Base-by-base conservation (phyloP, 2,329 filamentous ascomycete species). In the Pseudogymnoascus sp. region DNA sequence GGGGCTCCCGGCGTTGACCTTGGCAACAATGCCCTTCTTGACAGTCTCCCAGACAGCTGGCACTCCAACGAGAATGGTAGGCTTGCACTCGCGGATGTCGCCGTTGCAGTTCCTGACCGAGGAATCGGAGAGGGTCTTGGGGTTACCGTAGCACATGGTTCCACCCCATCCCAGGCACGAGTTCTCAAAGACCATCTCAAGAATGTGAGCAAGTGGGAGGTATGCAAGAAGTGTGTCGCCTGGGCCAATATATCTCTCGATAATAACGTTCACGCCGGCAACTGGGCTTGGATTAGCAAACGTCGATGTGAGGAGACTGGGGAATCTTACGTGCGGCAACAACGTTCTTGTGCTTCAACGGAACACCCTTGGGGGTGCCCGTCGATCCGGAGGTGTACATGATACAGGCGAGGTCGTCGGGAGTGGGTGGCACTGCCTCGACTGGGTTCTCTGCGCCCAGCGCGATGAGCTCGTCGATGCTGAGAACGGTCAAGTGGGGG, bases 1-100 rank as follows among this genome's bases (percentile, higher is more conserved):
- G 12, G 81, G 75, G 70, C 86, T 86, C 66, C 87, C 82, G 63
- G 82, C 79, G 72, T 89, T 87, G 63, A 97, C 86, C 76, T 92
- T 91, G 70, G 80, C 78, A 68, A 93, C 81, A 70, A 97, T 90
- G 62, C 95, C 93, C 81, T 99, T 99, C 80, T 91, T 93, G 71
- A 97, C 89, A 0, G 91, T 93, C 78, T 97, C 95, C 93, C 93
- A 99, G 36, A 97, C 89, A 63, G 96, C 93, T 1, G 95, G 95
- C 4, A 99, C 95, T 74, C 95, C 95, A 38, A 97, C 89, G 73
- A 99, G 84, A 72, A 96, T 84, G 1, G 92, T 95, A 0, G 95
- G 95, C 69, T 84, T 84, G 74, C 97, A 89, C 73, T 96, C 92
- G 65, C 90, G 89, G 78, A 99, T 96, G 71, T 99, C 95, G 69